Base-by-base conservation (phyloP, 306 rosid genomes). In the Mimosa bimucronata region DNA sequence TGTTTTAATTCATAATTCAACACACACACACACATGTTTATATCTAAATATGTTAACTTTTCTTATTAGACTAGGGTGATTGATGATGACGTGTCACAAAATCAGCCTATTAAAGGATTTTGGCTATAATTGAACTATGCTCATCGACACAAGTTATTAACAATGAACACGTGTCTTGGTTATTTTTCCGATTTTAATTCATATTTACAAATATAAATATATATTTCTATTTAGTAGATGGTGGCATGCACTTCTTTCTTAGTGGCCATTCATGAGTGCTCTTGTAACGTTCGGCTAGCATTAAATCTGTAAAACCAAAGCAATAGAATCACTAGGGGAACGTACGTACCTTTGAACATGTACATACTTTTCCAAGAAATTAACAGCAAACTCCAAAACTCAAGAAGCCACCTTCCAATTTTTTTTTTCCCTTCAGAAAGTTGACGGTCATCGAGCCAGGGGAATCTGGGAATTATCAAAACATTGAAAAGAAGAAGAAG, bases 221-320 rank as follows among this genome's bases (percentile, higher is more conserved):
- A 66, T 19, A n/a, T 67, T 68, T 41, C 37, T 41, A 69, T 69
- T 69, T 69, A 21, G 55, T 41, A 23, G 45, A 69, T 13, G 74
- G 53, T 69, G 37, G 34, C n/a, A 23, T 69, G 16, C 53, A 69
- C 55, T 29, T 41, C 57, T 42, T 25, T 26, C 28, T 70, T 44
- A 70, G 74, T 25, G 40, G 23, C 74, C 74, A 70, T 70, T 44
- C 57, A 70, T 70, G 42, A 42, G 55, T 42, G n/a, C 37, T 68
- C 73, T 42, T 25, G 34, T 2, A 69, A 69, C 55, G 53, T 42
- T 25, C 12, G 73, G 73, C 52, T 40, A 5, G 21, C 25, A 67
- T 30, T 19, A 19, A 37, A 37, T 19, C 5, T 37, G 50, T 9
- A 37, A 68, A 14, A 9, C 16, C 7, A 69, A 53, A 42, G 53